These are phyloP conservation scores for Ophiocytium majus DNA, from an alignment of 352 stramenopile species.

Conservation along the genomic window DNA sequence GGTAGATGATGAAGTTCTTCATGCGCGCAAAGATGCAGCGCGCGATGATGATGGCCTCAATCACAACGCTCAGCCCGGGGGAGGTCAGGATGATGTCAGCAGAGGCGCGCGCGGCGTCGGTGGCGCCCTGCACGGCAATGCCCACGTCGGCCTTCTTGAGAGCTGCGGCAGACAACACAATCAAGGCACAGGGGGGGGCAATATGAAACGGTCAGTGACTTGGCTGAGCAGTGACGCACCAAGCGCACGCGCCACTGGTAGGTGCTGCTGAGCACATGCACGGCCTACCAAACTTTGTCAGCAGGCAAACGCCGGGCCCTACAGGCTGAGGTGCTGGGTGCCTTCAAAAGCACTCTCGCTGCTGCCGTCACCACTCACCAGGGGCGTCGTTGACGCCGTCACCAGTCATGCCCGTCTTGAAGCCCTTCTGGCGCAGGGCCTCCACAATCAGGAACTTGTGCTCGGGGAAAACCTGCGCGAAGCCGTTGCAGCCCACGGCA, in stretches of 20 bases:
- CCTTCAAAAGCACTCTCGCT: too few species aligned
- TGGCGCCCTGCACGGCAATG: slow-evolving; percentile 79
- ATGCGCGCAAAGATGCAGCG: slow-evolving; percentile 90
- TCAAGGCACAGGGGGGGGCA: too few species aligned
- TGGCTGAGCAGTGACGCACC: too few species aligned
- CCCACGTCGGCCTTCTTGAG: slow-evolving; percentile 86
- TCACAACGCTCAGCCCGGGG: slow-evolving; percentile 20
- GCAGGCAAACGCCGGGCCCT: too few species aligned
- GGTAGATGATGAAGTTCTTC: slow-evolving; percentile 86
- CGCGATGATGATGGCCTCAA: slow-evolving; percentile 63
- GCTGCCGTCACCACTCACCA: slow-evolving; percentile 53
- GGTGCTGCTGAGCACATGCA: too few species aligned
- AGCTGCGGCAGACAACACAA: too few species aligned
- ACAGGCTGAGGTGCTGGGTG: too few species aligned
- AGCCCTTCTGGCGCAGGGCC: slow-evolving; percentile 69
- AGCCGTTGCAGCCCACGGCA: slow-evolving; percentile 18
- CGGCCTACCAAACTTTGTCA: too few species aligned
- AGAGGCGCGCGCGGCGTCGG: slow-evolving; percentile 77
- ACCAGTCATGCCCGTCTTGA: slow-evolving; percentile 74
- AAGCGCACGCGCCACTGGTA: too few species aligned
- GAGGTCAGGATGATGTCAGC: slow-evolving; percentile 72
- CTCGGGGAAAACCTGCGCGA: slow-evolving; percentile 59
- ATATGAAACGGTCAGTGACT: too few species aligned
- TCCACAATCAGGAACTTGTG: slow-evolving; percentile 65
- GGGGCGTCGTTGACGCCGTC: slow-evolving; percentile 91